Evolutionary conservation across 176 grass and related monocot species (phyloP), one percentile per base, ranked within the genome.

Genomic region (Bromus sterilis): DNA sequence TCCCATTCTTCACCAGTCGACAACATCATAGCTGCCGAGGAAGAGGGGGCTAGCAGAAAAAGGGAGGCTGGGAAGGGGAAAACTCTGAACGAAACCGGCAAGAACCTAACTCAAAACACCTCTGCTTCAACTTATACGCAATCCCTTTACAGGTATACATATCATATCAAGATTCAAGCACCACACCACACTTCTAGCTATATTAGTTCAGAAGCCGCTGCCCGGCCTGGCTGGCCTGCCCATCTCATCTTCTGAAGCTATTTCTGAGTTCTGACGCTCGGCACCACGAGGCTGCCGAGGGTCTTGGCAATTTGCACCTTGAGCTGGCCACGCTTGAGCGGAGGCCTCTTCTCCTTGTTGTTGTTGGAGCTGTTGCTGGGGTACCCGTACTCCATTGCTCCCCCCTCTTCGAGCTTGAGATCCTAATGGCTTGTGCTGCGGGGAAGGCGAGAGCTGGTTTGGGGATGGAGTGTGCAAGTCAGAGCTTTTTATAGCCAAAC

Each of bases 301-400:
- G 84, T 46, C 62, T 6, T 84, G 20, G 81, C 75, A 2, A 91
- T 91, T 29, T 74, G 84, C 69, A 87, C 7, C 80, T 84, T 87
- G 34, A 91, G 89, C 84, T 91, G 89, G 26, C 89, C 84, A 39
- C 89, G 70, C 89, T 87, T 90, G 10, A 90, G 76, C 32, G 89
- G 76, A 60, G 84, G 80, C 80, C 71, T 80, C 84, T 71, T 91
- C 75, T 80, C 76, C 71, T 91, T 87, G 51, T 4, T n/a, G n/a
- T n/a, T 34, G 66, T 4, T 7, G 80, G 42, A 7, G 49, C 66
- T 25, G 48, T 21, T 86, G 83, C 20, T 59, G 16, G 74, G 44
- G 79, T 57, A 64, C 53, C 61, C 23, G 81, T 85, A 56, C 82
- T 81, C 82, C 87, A 89, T 85, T 80, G 76, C 44, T 42, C 11